These are phyloP conservation scores for Diaporthe capsici DNA, from an alignment of 2,329 filamentous ascomycete species.

Conservation along the genomic window DNA sequence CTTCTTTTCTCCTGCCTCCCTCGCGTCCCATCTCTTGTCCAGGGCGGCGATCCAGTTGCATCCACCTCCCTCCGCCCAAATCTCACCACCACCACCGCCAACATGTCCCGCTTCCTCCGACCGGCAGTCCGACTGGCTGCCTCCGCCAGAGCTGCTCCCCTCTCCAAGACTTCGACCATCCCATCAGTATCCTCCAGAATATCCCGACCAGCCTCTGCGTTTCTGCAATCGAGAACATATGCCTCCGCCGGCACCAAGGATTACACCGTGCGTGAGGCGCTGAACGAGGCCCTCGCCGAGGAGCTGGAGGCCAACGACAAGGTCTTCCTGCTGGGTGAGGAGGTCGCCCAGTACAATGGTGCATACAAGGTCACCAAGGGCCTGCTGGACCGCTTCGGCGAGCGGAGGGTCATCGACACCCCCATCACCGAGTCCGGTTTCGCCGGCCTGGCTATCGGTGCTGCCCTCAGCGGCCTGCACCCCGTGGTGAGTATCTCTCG, in stretches of 20 bases:
- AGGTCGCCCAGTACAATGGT: constrained; percentile 99
- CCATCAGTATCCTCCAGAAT: constrained; percentile 45
- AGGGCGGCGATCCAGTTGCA: constrained; percentile 29
- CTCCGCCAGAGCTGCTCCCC: constrained; percentile 49
- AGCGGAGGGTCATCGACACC: constrained; percentile 97
- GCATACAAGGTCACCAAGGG: constrained; percentile 99
- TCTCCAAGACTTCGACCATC: constrained; percentile 45
- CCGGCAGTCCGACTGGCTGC: constrained; percentile 59
- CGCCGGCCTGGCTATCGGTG: constrained; percentile 91
- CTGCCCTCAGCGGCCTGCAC: constrained; percentile 93
- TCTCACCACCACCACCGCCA: constrained; percentile 36
- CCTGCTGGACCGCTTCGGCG: constrained; percentile 95
- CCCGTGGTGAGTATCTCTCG: constrained; percentile 80
- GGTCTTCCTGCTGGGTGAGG: constrained; percentile 96
- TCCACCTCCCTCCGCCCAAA: constrained; percentile 31
- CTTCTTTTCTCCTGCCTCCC: neutral
- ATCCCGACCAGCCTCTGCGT: constrained; percentile 48
- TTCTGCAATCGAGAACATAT: constrained; percentile 67
- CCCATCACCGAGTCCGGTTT: constrained; percentile 99
- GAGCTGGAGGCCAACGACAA: constrained; percentile 95
- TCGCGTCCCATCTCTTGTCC: constrained; percentile 1
- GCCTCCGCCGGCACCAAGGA: constrained; percentile 81
- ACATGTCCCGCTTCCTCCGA: constrained; percentile 63
- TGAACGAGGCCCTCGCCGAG: constrained; percentile 98
- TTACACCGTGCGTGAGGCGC: constrained; percentile 95